phyloP scores from a whole-genome alignment of 371 early-diverging fungal species.

The Vairimorpha necatrix region DNA sequence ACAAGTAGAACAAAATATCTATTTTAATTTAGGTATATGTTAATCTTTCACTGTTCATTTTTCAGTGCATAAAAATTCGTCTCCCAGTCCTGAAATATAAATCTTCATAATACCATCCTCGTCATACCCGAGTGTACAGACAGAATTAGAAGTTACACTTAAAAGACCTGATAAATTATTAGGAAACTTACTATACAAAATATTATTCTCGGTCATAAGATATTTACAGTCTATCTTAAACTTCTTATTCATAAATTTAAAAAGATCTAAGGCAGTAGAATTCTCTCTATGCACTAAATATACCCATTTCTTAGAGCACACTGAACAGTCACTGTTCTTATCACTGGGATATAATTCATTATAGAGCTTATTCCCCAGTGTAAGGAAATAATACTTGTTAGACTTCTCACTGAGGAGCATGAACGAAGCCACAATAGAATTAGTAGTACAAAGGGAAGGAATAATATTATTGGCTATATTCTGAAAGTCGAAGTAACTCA shows the following conservation, averaged over 20 bases:
- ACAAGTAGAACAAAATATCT: too few species aligned
- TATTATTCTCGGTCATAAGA: background rate
- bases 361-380: constrained; percentile 6
- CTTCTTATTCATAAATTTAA: background rate
- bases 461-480: constrained; percentile 57
- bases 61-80: background rate
- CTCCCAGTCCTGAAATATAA: background rate
- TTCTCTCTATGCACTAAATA: background rate
- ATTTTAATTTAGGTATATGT: too few species aligned
- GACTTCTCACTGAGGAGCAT: constrained; percentile 67
- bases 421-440: constrained; percentile 57
- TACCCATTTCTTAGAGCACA: constrained; percentile 25
- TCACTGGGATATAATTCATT: constrained; percentile 19
- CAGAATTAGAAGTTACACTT: background rate
- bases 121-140: background rate
- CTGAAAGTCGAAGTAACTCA: constrained; percentile 30
- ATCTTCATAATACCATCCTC: background rate
- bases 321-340: constrained; percentile 33
- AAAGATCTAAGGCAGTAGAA: background rate
- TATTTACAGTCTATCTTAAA: background rate
- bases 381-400: constrained; percentile 45
- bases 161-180: background rate
- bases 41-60: background rate
- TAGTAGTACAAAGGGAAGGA: constrained; percentile 62
- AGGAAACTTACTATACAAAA: background rate